phyloP scores from a whole-genome alignment of 2,329 filamentous ascomycete genomes.

The Septoria petroselini region DNA sequence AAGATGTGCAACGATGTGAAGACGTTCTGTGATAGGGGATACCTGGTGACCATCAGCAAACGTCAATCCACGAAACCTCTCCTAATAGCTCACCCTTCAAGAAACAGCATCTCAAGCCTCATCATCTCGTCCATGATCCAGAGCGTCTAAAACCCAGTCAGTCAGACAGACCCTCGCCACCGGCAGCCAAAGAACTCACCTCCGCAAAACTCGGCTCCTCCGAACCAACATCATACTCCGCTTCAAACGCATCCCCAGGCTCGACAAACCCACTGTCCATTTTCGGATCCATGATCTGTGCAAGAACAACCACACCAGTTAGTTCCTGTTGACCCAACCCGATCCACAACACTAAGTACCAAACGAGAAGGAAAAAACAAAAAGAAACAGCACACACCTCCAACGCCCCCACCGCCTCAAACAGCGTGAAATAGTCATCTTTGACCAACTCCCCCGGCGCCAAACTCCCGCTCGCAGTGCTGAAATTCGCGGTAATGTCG shows the following conservation, averaged over 20 bases:
- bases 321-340: background rate
- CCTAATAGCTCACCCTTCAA: slow-evolving; percentile 59
- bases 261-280: slow-evolving; percentile 92
- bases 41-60: slow-evolving; percentile 36
- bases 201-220: slow-evolving; percentile 41
- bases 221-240: slow-evolving; percentile 48
- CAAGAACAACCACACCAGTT: slow-evolving; percentile 10
- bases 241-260: slow-evolving; percentile 75
- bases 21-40: slow-evolving; percentile 88
- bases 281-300: slow-evolving; percentile 95
- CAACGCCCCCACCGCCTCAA: slow-evolving; percentile 85
- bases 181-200: background rate
- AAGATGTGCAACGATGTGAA: slow-evolving; percentile 93
- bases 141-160: too few species aligned
- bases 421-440: slow-evolving; percentile 90
- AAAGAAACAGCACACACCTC: slow-evolving; percentile 52
- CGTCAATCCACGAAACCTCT: too few species aligned
- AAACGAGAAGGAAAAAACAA: too few species aligned
- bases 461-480: slow-evolving; percentile 48
- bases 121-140: slow-evolving; percentile 93
- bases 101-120: slow-evolving; percentile 95
- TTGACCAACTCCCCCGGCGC: slow-evolving; percentile 81
- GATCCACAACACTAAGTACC: too few species aligned
- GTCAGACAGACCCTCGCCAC: too few species aligned
- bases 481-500: slow-evolving; percentile 40